Conservation (phyloP, 345 rosid species). For the Raphanus sativus region DNA sequence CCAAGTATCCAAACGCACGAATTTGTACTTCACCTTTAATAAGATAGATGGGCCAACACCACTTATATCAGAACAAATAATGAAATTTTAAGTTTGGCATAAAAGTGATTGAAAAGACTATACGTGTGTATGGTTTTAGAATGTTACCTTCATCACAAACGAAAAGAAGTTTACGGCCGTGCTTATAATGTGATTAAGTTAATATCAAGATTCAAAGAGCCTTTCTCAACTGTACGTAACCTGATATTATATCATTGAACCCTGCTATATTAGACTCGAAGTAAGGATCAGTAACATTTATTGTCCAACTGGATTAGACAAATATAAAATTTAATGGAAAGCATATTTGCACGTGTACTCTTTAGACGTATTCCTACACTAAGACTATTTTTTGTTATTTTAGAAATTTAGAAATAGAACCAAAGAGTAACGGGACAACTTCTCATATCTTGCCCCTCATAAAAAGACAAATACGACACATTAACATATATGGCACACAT, state of each 20-base stretch:
- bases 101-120: conserved; percentile 7
- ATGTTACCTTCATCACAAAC: conserved; percentile 19
- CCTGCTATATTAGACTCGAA: conserved; percentile 13
- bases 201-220: conserved; percentile 5
- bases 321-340: conserved; percentile 1
- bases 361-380: conserved; percentile 10
- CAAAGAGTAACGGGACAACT: conserved; percentile 27
- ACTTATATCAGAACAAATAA: conserved; percentile 7
- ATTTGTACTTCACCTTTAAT: too few species aligned
- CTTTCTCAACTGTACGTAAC: conserved; percentile 35
- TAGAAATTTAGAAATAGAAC: conserved; percentile 19
- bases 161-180: conserved; percentile 11
- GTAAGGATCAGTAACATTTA: conserved; percentile 15
- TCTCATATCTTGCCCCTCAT: conserved; percentile 30
- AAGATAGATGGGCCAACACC: conserved; percentile 36
- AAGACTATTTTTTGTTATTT: background rate
- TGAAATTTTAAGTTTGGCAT: conserved; percentile 11
- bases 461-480: conserved; percentile 28
- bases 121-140: conserved; percentile 8
- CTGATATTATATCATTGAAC: conserved; percentile 24
- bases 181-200: conserved; percentile 7
- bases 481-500: conserved; percentile 2
- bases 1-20: too few species aligned
- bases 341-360: conserved; percentile 40
- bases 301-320: conserved; percentile 23